phyloP scores from a whole-genome alignment of 1,284 basidiomycete genomes.

The Irpex sp. region DNA sequence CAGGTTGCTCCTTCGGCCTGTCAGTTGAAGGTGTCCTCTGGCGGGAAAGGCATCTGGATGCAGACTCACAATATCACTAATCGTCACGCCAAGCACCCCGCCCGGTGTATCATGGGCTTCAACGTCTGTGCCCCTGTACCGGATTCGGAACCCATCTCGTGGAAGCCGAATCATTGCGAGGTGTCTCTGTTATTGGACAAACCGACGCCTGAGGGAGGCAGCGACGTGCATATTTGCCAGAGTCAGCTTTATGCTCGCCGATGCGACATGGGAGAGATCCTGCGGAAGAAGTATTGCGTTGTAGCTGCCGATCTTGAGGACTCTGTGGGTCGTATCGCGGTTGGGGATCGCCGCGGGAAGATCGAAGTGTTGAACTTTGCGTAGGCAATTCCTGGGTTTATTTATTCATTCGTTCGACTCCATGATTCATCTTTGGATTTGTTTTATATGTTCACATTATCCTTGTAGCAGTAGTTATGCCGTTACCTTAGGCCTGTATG shows the following conservation, averaged over 20 bases:
- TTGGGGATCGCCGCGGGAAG: conserved; percentile 31
- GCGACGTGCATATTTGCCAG: conserved; percentile 22
- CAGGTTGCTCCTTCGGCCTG: conserved; percentile 30
- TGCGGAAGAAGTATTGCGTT: conserved; percentile 30
- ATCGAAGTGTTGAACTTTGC: conserved; percentile 34
- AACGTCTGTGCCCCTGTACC: conserved; percentile 16
- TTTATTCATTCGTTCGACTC: neutral
- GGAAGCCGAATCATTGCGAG: neutral
- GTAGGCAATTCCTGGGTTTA: conserved; percentile 13
- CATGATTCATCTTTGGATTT: neutral
- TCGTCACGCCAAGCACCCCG: conserved; percentile 26
- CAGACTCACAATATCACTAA: conserved; percentile 31
- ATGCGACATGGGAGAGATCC: conserved; percentile 32
- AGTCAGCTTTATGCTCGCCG: conserved; percentile 28
- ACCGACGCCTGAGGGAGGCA: conserved; percentile 10
- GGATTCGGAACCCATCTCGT: neutral
- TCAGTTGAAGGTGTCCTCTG: conserved; percentile 25
- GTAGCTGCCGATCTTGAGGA: conserved; percentile 31
- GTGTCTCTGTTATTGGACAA: conserved; percentile 4
- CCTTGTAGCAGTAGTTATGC: neutral
- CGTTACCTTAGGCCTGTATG: neutral
- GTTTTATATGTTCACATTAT: neutral
- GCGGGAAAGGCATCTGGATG: conserved; percentile 34
- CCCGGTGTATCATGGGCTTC: conserved; percentile 32
- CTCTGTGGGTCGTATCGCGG: conserved; percentile 32